Base-by-base conservation (phyloP, 2,329 filamentous ascomycete species). In the Fusarium virguliforme region DNA sequence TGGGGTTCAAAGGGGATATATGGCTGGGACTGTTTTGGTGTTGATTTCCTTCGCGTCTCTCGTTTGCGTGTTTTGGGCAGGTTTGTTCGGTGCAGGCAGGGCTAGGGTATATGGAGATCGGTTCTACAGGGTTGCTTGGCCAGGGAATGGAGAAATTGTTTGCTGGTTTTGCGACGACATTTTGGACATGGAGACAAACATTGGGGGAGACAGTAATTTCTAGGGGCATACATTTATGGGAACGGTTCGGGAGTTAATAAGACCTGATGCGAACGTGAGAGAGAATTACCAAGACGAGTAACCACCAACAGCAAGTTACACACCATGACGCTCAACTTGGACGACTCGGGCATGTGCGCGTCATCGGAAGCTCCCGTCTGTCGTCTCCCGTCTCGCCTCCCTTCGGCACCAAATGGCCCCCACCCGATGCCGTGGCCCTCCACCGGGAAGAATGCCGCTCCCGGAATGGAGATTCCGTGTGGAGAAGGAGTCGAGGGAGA, bases 111-210 rank as follows among this genome's bases (percentile, higher is more conserved):
- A 57, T 18, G 50, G 67, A 32, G 58, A 70, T 70, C 26, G 71
- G 56, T 72, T 75, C 58, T 75, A 60, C 54, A 64, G 57, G 63
- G 68, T 58, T 71, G 40, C 65, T 68, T 62, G 62, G 70, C 40
- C 51, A 60, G 60, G 73, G 48, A 67, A 70, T 63, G 71, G 74
- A 58, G 71, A 67, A 75, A 65, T 70, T 73, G 67, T 61, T 73
- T 73, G 60, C 37, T 74, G 58, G 50, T 50, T 70, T 70, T 8
- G 37, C 50, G 62, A 58, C 43, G 43, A 57, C 43, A 55, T 41
- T 24, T 35, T 24, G 50, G 60, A 18, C 18, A 22, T 22, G 43
- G 37, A 22, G 32, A 22, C 35, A 28, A 58, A 59, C 30, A 59
- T 30, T 38, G 30, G 34, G 43, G 62, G 41, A 30, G 63, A 55